Evolutionary conservation across 495 filamentous ascomycete species (phyloP).

Genomic region (Podospora anserina): DNA sequence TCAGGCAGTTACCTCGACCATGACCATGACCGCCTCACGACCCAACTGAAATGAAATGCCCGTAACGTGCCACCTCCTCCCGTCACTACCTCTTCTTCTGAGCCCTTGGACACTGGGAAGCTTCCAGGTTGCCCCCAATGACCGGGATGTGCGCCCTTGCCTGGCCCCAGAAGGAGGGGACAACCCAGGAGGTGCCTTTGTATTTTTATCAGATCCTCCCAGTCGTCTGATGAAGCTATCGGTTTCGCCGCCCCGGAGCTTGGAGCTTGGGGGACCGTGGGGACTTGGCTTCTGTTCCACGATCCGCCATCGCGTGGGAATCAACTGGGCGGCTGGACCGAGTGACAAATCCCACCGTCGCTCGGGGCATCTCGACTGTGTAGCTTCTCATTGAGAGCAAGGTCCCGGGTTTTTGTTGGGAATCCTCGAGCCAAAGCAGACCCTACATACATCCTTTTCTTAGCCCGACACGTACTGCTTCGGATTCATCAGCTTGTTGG

Average conservation of each 20-base stretch:
- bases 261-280: neutral
- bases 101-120: constrained; percentile 2
- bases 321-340: neutral
- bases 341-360: neutral
- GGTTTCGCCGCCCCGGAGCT: constrained; percentile 5
- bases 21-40: neutral
- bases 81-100: neutral
- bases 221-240: constrained; percentile 11
- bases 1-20: constrained; percentile 16
- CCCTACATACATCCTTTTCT: constrained; percentile 9
- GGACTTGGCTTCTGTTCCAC: neutral
- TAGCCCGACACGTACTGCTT: constrained; percentile 16
- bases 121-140: neutral
- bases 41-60: neutral
- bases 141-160: constrained; percentile 2
- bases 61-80: constrained; percentile 1
- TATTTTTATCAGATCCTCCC: neutral
- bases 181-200: neutral
- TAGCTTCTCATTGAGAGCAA: neutral
- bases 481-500: constrained; percentile 16
- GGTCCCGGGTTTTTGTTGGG: neutral
- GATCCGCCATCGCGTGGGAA: neutral
- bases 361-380: neutral
- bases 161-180: neutral
- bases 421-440: neutral